phyloP scores from a whole-genome alignment of 1,284 basidiomycete genomes.

The Coniophora puteana region DNA sequence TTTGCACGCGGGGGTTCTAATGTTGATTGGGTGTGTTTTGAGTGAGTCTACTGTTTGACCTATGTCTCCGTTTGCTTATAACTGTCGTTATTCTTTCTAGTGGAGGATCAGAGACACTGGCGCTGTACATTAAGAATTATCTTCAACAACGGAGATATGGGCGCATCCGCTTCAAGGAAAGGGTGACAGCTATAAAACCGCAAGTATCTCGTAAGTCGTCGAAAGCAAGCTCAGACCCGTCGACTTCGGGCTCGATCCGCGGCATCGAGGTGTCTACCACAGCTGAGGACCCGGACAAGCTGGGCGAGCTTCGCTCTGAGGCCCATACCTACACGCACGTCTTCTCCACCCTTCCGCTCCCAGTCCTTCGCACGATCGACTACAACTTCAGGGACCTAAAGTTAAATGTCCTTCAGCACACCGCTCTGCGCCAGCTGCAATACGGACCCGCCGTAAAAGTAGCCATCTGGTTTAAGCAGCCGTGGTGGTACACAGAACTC shows the following conservation, averaged over 20 bases:
- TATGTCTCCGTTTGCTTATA: not conserved
- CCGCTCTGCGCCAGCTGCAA: slow-evolving; percentile 12
- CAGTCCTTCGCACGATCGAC: slow-evolving; percentile 15
- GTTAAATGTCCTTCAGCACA: slow-evolving; percentile 14
- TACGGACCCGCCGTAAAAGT: slow-evolving; percentile 23
- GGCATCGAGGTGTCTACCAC: slow-evolving; percentile 7
- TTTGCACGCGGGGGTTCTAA: slow-evolving; percentile 10
- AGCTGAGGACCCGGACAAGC: slow-evolving; percentile 4
- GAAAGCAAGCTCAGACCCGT: too few relatives aligned
- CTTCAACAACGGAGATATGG: not conserved
- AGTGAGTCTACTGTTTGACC: slow-evolving; percentile 7
- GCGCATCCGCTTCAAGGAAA: slow-evolving; percentile 4
- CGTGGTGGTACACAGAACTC: slow-evolving; percentile 31
- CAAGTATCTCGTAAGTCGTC: too few relatives aligned
- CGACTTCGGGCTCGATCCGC: slow-evolving; percentile 2
- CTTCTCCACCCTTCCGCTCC: slow-evolving; percentile 14
- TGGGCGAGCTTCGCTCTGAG: not conserved
- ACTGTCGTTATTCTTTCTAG: too few relatives aligned
- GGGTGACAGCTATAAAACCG: slow-evolving; percentile 13
- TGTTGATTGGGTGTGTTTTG: slow-evolving; percentile 20
- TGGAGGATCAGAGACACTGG: slow-evolving; percentile 17
- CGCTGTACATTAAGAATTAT: slow-evolving; percentile 15
- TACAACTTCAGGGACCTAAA: slow-evolving; percentile 11
- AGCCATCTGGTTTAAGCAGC: slow-evolving; percentile 31
- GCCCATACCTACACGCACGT: slow-evolving; percentile 12